phyloP scores from a whole-genome alignment of 441 rosid species.

The Caryocar brasiliense region DNA sequence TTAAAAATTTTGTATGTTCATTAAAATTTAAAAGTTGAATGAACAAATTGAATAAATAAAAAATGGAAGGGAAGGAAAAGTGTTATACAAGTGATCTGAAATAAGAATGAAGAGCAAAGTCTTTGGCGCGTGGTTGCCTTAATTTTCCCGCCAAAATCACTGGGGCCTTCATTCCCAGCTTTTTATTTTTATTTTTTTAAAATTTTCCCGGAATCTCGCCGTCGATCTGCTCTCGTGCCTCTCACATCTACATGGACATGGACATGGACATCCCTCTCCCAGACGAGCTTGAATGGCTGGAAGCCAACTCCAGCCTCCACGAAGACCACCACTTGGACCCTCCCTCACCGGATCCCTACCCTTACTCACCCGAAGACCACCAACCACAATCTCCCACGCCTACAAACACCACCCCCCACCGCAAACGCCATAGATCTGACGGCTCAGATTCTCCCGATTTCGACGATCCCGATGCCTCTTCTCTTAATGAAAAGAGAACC shows the following conservation, averaged over 20 bases:
- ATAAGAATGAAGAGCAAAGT: too few species aligned
- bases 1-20: too few species aligned
- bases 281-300: conserved; percentile 91
- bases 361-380: conserved; percentile 9
- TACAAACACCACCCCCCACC: conserved; percentile 17
- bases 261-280: conserved; percentile 61
- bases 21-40: too few species aligned
- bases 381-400: conserved; percentile 15
- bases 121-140: conserved; percentile 2
- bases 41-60: too few species aligned
- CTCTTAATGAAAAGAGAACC: conserved; percentile 59
- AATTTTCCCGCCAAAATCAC: conserved; percentile 21
- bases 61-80: too few species aligned
- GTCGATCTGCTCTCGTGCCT: not conserved
- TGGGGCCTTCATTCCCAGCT: not conserved
- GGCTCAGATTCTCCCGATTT: conserved; percentile 16
- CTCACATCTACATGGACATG: conserved; percentile 32
- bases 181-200: not conserved
- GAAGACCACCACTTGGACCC: conserved; percentile 39
- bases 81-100: too few species aligned
- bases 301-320: conserved; percentile 42
- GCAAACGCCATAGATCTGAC: conserved; percentile 44
- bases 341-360: conserved; percentile 20
- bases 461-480: conserved; percentile 13
- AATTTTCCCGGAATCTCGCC: not conserved